Base-by-base conservation (phyloP, 345 rosid species). In the Salix dunnii region DNA sequence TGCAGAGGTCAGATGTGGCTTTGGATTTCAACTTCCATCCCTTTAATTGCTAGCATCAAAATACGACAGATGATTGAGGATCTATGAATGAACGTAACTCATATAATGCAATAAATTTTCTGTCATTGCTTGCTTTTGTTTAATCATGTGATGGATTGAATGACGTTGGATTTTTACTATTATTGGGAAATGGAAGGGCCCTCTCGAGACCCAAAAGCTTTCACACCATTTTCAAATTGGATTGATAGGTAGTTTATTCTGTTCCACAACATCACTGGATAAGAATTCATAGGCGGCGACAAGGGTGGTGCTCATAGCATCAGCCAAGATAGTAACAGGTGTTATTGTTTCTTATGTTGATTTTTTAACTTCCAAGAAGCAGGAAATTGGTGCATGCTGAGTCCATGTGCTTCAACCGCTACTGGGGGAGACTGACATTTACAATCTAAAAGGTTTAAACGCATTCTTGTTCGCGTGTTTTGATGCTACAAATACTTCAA, bases 21-120 rank as follows among this genome's bases (percentile, higher is more conserved):
- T 74, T 53, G 75, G 63, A 73, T 65, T 60, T 79, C 20, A n/a
- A 27, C 62, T 64, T 31, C n/a, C 36, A 49, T 64, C 53, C 28
- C 55, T 75, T 69, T 73, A 61, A 14, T 62, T 60, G 74, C 71
- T 73, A 73, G 76, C 63, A 72, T 73, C 69, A n/a, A 68, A 78
- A 46, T 38, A 51, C 42, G 43, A 68, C 67, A 72, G 43, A 48
- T 35, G 38, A 73, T 67, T 46, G 72, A 76, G 33, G 75, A 67
- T n/a, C 71, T 10, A 51, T 67, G 63, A 63, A 38, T 60, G 74
- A 73, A 65, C 72, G 58, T 67, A 70, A 76, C 81, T 72, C 43
- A 43, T 70, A 79, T 78, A 65, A 79, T 78, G 85, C 66, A 84
- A 86, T 85, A 79, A 76, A 74, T 71, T 68, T 67, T 49, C 40